These are phyloP conservation scores for Fraxinus floribunda DNA, from an alignment of 305 asterid species.

Conservation along the genomic window DNA sequence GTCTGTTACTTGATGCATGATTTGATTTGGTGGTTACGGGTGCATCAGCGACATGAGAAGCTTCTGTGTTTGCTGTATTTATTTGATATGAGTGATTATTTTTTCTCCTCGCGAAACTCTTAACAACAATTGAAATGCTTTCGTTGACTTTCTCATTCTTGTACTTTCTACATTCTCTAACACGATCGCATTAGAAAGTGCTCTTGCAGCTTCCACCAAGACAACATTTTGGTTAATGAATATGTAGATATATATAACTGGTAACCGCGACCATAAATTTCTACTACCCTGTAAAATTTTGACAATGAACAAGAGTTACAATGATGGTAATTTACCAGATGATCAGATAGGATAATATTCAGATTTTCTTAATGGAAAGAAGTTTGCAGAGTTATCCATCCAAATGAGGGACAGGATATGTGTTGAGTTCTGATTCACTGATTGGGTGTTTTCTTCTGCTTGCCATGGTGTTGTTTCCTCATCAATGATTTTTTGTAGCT, in stretches of 20 bases:
- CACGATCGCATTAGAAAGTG: background rate
- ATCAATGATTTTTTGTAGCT: background rate
- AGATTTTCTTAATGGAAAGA: background rate
- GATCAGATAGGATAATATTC: background rate
- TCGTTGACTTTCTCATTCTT: background rate
- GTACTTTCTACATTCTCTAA: background rate
- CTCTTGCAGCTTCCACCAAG: background rate
- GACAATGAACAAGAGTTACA: background rate
- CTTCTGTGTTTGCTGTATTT: background rate
- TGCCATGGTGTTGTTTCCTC: constrained; percentile 4
- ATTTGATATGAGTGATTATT: background rate
- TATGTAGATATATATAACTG: background rate
- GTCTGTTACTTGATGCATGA: background rate
- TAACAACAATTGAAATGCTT: background rate
- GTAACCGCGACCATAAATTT: background rate
- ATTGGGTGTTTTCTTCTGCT: background rate
- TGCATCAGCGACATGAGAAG: background rate
- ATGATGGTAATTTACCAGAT: background rate
- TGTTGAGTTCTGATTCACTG: background rate
- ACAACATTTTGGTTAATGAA: background rate
- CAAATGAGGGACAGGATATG: background rate
- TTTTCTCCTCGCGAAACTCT: background rate
- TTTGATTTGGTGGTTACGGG: background rate
- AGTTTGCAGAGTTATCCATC: background rate
- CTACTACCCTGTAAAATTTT: background rate